phyloP scores from a whole-genome alignment of 2,329 filamentous ascomycete genomes.

The Ceratocystis huliohia region DNA sequence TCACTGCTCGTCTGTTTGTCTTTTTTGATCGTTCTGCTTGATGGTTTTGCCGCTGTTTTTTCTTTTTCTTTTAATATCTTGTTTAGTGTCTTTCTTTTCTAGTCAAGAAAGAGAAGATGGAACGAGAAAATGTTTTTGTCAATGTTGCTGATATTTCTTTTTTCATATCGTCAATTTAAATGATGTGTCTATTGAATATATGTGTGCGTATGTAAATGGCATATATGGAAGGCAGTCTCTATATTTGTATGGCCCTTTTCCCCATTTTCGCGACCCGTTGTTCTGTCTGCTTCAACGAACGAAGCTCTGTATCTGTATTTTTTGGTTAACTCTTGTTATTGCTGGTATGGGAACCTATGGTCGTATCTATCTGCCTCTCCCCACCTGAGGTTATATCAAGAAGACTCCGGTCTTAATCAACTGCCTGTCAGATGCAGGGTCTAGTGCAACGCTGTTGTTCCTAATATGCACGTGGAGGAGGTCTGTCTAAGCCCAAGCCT shows the following conservation, averaged over 20 bases:
- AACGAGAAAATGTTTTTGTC: constrained; percentile 5
- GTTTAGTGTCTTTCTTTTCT: background rate
- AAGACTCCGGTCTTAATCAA: too few species aligned
- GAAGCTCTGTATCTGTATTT: too few species aligned
- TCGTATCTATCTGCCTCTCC: too few species aligned
- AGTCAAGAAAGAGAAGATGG: constrained; percentile 1
- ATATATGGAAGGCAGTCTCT: background rate
- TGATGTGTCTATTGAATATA: background rate
- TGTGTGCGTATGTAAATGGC: background rate
- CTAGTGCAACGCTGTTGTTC: background rate
- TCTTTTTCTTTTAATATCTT: constrained; percentile 5
- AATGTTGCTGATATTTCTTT: background rate
- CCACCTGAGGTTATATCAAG: too few species aligned
- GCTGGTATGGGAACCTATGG: too few species aligned
- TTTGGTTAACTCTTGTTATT: too few species aligned
- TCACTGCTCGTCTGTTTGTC: constrained; percentile 6
- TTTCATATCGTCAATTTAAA: background rate
- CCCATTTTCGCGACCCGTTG: background rate
- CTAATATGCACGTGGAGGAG: background rate
- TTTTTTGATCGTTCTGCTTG: constrained; percentile 3
- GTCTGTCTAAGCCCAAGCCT: background rate
- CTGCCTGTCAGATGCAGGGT: too few species aligned
- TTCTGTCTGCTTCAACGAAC: too few species aligned
- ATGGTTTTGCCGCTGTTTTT: constrained; percentile 11
- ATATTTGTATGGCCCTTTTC: background rate